Conservation (phyloP, 2,329 filamentous ascomycete species). For the Ilyonectria destructans region DNA sequence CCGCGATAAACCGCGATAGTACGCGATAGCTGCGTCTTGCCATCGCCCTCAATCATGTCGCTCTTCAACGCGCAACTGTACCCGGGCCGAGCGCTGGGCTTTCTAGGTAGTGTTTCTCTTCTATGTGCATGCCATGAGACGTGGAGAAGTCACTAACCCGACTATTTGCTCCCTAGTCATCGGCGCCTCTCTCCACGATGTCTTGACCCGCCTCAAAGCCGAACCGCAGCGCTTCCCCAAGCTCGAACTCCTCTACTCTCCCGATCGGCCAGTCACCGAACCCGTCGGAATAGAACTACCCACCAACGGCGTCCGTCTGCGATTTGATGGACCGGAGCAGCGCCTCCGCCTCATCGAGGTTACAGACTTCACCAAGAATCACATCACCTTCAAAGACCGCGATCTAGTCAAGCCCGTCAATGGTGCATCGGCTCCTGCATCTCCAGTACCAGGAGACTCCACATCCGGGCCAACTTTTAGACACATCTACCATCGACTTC, state of each 20-base stretch:
- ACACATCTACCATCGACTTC: conserved; percentile 93
- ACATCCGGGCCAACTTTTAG: conserved; percentile 81
- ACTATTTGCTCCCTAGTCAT: conserved; percentile 72
- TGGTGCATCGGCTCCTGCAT: conserved; percentile 54
- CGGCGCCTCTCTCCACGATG: conserved; percentile 91
- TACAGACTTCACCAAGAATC: conserved; percentile 88
- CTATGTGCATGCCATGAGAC: background rate
- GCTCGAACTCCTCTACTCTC: conserved; percentile 87
- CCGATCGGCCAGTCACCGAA: conserved; percentile 80
- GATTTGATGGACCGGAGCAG: conserved; percentile 95
- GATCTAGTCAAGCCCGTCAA: conserved; percentile 80
- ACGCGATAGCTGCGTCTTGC: conserved; percentile 19
- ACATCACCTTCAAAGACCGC: conserved; percentile 84
- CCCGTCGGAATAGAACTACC: conserved; percentile 85
- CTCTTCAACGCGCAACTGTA: conserved; percentile 75
- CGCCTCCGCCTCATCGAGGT: conserved; percentile 92
- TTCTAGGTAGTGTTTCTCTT: conserved; percentile 62
- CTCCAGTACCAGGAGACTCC: conserved; percentile 53
- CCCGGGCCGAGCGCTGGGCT: conserved; percentile 78
- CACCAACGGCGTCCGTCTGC: conserved; percentile 88
- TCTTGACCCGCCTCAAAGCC: conserved; percentile 89
- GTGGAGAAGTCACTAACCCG: background rate
- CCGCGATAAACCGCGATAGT: conserved; percentile 31
- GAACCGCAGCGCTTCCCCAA: conserved; percentile 87
- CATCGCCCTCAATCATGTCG: conserved; percentile 55